These are phyloP conservation scores for Aspergillus uvarum DNA, from an alignment of 2,329 filamentous ascomycete species.

Conservation along the genomic window DNA sequence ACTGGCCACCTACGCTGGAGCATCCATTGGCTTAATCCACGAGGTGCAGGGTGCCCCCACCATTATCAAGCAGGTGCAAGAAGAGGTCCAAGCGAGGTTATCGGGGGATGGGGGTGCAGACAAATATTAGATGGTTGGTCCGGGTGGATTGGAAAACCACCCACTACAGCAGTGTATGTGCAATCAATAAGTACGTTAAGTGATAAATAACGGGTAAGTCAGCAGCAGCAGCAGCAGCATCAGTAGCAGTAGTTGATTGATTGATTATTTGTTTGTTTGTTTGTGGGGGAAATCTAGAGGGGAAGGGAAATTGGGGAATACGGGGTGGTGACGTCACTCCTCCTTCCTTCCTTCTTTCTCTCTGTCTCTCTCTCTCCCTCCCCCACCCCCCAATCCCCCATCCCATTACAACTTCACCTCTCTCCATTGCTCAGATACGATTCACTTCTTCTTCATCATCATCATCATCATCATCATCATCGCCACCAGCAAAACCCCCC, in stretches of 20 bases:
- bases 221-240: no score
- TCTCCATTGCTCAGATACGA: not conserved
- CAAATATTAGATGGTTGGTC: no score
- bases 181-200: no score
- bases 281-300: no score
- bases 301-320: not conserved
- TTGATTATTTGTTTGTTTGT: no score
- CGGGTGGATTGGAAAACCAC: no score
- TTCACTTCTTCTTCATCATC: not conserved
- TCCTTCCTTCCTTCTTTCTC: not conserved
- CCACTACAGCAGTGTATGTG: no score
- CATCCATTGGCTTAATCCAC: slow-evolving; percentile 48
- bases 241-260: no score
- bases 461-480: not conserved
- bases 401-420: not conserved
- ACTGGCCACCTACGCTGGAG: slow-evolving; percentile 53
- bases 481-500: not conserved
- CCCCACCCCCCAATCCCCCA: no score
- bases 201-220: no score
- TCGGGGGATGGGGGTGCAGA: no score
- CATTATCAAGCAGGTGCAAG: slow-evolving; percentile 36
- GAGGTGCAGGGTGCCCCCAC: slow-evolving; percentile 40
- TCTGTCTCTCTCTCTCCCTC: not conserved
- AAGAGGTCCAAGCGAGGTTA: not conserved
- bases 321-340: not conserved